Base-by-base conservation (phyloP, 371 early-diverging fungal species). In the Mortierella sp. region DNA sequence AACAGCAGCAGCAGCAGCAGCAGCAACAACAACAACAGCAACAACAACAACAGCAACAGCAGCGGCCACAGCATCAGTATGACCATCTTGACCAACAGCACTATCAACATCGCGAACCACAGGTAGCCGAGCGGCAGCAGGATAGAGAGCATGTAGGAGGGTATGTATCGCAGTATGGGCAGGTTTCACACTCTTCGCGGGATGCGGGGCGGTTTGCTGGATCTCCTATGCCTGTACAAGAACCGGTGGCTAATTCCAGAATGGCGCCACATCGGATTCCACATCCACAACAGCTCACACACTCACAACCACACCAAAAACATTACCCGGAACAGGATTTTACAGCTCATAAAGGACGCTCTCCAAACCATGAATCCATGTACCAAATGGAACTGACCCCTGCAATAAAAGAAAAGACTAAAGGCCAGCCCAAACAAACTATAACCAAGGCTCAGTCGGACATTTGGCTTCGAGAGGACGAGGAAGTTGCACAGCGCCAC, bases 51-150 rank as follows among this genome's bases (percentile, higher is more conserved):
- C 62, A 69, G 24, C 62, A 22, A 9, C 63, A 63, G 2, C 61
- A 66, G 10, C 33, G 50, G 22, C 19, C 19, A 53, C 69, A 69
- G 33, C 41, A 61, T 4, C 62, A 69, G n/a, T 48, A 41, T 8
- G 70, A 64, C 9, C 63, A 67, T 10, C 48, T 45, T 4, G 70
- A 64, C 16, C 63, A 66, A 16, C 38, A 48, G 6, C 60, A 50
- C 15, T 59, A 33, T 4, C 75, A 70, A 40, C 64, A 58, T 19
- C 67, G 36, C n/a, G 66, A 63, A 19, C 43, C 68, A 10, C 68
- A 58, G 21, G 21, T 33, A 19, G 24, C 21, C 38, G 70, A 70
- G 40, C 45, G 45, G 9, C 67, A 57, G 10, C 61, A 58, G 52
- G 62, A 65, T n/a, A 43, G 43, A 45, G 48, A 21, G 9, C 53